phyloP scores from a whole-genome alignment of 257 asterid genomes.

The Solanum chilense region DNA sequence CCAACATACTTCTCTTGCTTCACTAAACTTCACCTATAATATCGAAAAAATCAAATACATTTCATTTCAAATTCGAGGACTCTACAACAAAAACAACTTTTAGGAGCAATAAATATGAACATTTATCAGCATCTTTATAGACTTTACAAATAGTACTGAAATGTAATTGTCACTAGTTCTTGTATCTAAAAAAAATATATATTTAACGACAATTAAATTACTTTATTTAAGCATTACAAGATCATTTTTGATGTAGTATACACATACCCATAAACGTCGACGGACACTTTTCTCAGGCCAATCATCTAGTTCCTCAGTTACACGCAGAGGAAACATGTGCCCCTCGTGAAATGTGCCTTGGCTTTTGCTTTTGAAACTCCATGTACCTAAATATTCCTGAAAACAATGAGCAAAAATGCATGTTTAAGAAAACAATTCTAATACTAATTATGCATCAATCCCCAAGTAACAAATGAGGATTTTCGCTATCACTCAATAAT shows the following conservation, averaged over 20 bases:
- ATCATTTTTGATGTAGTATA: not conserved
- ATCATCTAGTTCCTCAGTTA: conserved; percentile 63
- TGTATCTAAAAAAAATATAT: no score
- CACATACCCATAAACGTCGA: conserved; percentile 63
- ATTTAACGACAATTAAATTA: no score
- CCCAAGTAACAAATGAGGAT: not conserved
- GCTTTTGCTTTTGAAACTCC: conserved; percentile 93
- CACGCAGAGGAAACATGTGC: conserved; percentile 67
- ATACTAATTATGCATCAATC: not conserved
- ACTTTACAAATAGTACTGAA: not conserved
- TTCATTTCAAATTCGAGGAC: not conserved
- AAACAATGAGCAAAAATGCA: not conserved
- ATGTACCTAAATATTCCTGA: conserved; percentile 68
- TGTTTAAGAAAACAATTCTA: not conserved
- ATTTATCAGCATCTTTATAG: no score
- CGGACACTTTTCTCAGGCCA: conserved; percentile 94
- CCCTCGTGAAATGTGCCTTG: conserved; percentile 77
- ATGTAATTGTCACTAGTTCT: not conserved
- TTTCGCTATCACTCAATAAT: not conserved
- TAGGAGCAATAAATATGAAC: no score
- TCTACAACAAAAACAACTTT: no score
- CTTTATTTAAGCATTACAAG: no score
- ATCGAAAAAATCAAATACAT: not conserved
- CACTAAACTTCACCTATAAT: conserved; percentile 53
- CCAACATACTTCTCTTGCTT: conserved; percentile 59